phyloP scores from a whole-genome alignment of 78 protist genomes.

The Dictyostelium citrinum region DNA sequence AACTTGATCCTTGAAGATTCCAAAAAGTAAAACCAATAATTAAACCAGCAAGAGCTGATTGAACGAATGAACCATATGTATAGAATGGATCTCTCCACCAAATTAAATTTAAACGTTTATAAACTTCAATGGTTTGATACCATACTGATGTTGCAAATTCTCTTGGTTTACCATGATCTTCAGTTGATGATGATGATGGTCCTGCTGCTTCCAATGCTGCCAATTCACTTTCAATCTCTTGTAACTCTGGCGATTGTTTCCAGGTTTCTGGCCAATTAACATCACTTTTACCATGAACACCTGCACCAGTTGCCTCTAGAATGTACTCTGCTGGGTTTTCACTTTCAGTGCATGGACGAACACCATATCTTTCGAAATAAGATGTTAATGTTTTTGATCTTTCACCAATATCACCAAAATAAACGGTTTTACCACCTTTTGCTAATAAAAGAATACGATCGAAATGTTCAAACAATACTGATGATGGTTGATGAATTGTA shows the following conservation, averaged over 20 bases:
- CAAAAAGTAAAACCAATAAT: constrained; percentile 55
- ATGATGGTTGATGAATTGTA: constrained; percentile 81
- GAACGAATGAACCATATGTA: not conserved
- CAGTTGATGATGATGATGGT: not conserved
- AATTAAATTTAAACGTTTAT: constrained; percentile 54
- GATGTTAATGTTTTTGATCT: constrained; percentile 41
- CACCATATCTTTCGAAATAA: constrained; percentile 59
- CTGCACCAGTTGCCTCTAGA: constrained; percentile 79
- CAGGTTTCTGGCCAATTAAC: constrained; percentile 53
- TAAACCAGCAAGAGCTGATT: constrained; percentile 19
- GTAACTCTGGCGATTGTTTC: constrained; percentile 34
- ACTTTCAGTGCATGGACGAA: constrained; percentile 13
- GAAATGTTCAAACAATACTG: constrained; percentile 75
- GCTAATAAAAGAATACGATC: constrained; percentile 71
- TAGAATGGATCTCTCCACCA: constrained; percentile 52
- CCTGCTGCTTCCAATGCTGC: constrained; percentile 3
- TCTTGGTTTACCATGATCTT: constrained; percentile 1
- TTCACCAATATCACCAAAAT: constrained; percentile 78
- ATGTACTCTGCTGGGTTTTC: constrained; percentile 84
- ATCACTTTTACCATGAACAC: constrained; percentile 31
- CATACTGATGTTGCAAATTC: constrained; percentile 39
- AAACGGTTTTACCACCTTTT: constrained; percentile 80
- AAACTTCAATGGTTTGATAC: constrained; percentile 42
- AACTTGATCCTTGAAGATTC: not conserved
- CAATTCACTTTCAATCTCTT: not conserved